phyloP scores from a whole-genome alignment of 106 monocot genomes.

The Dendrobium officinale region DNA sequence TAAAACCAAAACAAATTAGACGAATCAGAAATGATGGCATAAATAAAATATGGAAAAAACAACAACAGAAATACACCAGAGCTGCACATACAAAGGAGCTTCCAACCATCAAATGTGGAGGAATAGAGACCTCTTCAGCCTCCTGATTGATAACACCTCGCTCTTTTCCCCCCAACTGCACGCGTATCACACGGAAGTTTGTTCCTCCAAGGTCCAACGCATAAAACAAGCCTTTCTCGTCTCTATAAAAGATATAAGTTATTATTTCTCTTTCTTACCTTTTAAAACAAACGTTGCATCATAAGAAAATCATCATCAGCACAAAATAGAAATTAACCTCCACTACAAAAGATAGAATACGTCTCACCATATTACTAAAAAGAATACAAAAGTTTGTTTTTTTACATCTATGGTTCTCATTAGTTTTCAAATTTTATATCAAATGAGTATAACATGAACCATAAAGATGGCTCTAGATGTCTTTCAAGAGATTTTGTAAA shows the following conservation, averaged over 20 bases:
- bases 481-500: neutral
- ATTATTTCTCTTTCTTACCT: neutral
- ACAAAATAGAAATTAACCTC: neutral
- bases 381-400: neutral
- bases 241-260: conserved; percentile 24
- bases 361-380: neutral
- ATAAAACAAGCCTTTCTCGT: conserved; percentile 83
- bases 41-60: neutral
- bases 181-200: conserved; percentile 78
- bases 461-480: neutral
- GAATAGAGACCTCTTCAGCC: conserved; percentile 63
- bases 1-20: conserved; percentile 24
- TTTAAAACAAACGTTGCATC: neutral
- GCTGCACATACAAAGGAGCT: conserved; percentile 38
- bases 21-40: neutral
- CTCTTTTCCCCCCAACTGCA: conserved; percentile 72
- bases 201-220: conserved; percentile 95
- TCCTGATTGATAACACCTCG: conserved; percentile 57
- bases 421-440: neutral
- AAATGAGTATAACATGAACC: neutral
- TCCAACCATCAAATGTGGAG: conserved; percentile 78
- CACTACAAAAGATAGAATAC: neutral
- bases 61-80: neutral
- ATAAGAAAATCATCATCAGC: neutral
- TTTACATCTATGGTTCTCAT: neutral